These are phyloP conservation scores for Saccharomyces cerevisiae DNA, from an alignment of 805 yeast species.

Conservation along the genomic window DNA sequence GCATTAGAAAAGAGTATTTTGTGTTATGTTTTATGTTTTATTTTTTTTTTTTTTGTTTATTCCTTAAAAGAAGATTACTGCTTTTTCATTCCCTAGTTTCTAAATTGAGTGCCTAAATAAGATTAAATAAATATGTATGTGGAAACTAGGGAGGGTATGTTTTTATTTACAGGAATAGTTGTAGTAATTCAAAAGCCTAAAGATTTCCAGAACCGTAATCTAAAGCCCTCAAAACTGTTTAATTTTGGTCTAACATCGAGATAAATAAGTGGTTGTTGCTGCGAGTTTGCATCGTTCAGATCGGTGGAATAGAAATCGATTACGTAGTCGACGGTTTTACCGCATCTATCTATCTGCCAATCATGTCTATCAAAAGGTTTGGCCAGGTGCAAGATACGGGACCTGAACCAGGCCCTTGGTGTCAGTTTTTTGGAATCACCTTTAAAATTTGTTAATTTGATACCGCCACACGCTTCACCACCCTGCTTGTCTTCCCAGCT, in stretches of 20 bases:
- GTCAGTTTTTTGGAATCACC: constrained; percentile 83
- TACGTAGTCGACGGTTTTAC: constrained; percentile 75
- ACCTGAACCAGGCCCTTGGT: constrained; percentile 73
- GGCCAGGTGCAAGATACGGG: constrained; percentile 54
- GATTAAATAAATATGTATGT: background rate
- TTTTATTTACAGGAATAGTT: constrained; percentile 1
- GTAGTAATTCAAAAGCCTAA: constrained; percentile 38
- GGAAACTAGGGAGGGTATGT: background rate
- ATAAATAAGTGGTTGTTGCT: constrained; percentile 41
- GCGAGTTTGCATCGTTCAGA: constrained; percentile 35
- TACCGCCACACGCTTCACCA: constrained; percentile 70
- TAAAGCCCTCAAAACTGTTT: constrained; percentile 71
- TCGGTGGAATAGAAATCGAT: constrained; percentile 70
- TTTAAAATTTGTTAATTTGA: constrained; percentile 74
- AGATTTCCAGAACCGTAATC: constrained; percentile 57
- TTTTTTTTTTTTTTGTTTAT: background rate
- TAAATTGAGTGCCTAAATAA: background rate
- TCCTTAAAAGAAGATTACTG: background rate
- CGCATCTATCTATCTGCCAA: constrained; percentile 85
- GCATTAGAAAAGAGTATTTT: background rate
- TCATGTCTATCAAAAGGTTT: constrained; percentile 95
- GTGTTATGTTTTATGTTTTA: background rate
- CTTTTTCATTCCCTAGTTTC: background rate
- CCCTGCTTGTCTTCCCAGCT: constrained; percentile 67
- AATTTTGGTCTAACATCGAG: constrained; percentile 90